Evolutionary conservation across 2,329 filamentous ascomycete genomes (phyloP).

Genomic region (Pseudogymnoascus sp.): DNA sequence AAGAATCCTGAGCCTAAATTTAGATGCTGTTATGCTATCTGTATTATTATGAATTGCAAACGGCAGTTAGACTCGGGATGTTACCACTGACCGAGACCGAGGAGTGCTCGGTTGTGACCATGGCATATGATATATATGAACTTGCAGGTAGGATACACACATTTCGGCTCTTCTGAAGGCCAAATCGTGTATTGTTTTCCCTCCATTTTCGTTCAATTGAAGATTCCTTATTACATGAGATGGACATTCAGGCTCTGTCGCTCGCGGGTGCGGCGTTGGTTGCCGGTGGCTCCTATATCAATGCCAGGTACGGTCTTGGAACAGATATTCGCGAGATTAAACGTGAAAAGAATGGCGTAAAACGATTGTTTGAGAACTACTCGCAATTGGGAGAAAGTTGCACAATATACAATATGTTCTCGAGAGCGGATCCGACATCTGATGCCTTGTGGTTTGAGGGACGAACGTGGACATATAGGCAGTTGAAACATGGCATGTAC

Average conservation of each 20-base stretch:
- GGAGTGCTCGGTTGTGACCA: neutral
- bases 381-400: constrained; percentile 31
- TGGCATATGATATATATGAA: neutral
- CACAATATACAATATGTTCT: constrained; percentile 35
- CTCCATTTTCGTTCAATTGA: constrained; percentile 14
- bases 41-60: neutral
- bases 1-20: neutral
- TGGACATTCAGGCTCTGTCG: constrained; percentile 14
- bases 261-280: constrained; percentile 30
- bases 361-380: constrained; percentile 30
- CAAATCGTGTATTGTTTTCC: neutral
- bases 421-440: constrained; percentile 30
- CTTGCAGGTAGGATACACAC: neutral
- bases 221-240: constrained; percentile 11
- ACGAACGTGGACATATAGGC: constrained; percentile 37
- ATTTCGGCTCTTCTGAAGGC: neutral
- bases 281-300: constrained; percentile 31
- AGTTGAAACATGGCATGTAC: constrained; percentile 34
- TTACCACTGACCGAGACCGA: neutral
- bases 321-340: constrained; percentile 31
- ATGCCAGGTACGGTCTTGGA: constrained; percentile 34
- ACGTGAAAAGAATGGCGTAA: constrained; percentile 27
- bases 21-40: neutral
- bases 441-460: constrained; percentile 42
- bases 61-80: neutral